Base-by-base conservation (phyloP, 2,329 filamentous ascomycete species). In the Xenosphaeropsis pyriputrescens region DNA sequence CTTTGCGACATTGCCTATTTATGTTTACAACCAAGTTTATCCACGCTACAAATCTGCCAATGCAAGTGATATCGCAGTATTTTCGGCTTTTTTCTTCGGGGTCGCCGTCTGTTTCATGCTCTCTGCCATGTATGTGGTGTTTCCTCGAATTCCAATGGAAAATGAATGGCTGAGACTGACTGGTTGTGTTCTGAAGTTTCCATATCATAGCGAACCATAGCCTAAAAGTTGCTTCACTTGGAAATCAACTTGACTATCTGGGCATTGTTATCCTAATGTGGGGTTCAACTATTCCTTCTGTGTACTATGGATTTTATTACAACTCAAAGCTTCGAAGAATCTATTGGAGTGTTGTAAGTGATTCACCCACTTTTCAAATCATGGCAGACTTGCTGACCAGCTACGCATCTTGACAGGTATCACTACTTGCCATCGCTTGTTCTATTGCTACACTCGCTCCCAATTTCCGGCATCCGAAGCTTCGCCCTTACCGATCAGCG, bases 201-300 rank as follows among this genome's bases (percentile, higher is more conserved):
- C 72, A 77, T 49, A 70, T 67, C 2, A 60, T 76, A 36, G 63
- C 64, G 44, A 70, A 68, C 39, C 72, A 77, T 45, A 70, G 65
- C 36, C 56, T 63, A 6, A 46, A 55, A 5, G 59, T 70, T 12
- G 63, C 63, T 29, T 56, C 56, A 9, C 61, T 68, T 41, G 71
- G 70, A 5, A 70, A 75, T 42, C 67, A 71, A 46, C 54, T 77
- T 18, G 75, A 79, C 49, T 73, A 76, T 45, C 62, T 74, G 32
- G 72, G 73, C 6, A 71, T 79, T 32, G 62, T 79, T 2, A 57
- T 70, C 6, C 52, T 79, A 41, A 78, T 78, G 55, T 79, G 72
- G 70, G 67, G 68, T 4, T 66, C 67, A 41, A 75, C 70, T 34
- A 59, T 76, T 6, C 72, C 74, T 4, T 64, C 70, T 2, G 56